Evolutionary conservation across 129 eudicot species (phyloP).

Genomic region (Arctium minus): DNA sequence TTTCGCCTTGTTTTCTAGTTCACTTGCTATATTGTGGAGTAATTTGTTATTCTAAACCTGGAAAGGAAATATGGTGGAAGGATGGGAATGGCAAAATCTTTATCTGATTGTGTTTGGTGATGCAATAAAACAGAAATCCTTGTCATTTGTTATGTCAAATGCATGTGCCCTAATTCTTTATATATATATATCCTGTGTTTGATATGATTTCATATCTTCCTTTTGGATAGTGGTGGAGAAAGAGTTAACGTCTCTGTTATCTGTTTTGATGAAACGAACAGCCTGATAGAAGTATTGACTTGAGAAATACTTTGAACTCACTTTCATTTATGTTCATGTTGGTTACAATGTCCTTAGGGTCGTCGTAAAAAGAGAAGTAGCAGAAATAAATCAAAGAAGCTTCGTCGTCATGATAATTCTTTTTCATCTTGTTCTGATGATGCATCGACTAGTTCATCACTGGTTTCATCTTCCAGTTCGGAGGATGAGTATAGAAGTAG

Average conservation of each 20-base stretch:
- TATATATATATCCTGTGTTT: too few species aligned
- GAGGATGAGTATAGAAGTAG: conserved; percentile 41
- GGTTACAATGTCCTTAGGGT: conserved; percentile 28
- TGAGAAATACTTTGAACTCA: conserved; percentile 3
- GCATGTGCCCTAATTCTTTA: not conserved
- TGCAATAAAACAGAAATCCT: not conserved
- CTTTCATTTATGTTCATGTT: conserved; percentile 7
- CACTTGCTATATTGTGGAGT: not conserved
- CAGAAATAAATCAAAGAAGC: conserved; percentile 56
- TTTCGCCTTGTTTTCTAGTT: not conserved
- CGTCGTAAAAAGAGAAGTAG: conserved; percentile 48
- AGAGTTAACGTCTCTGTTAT: too few species aligned
- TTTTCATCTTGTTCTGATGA: conserved; percentile 43
- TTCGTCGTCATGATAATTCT: conserved; percentile 32
- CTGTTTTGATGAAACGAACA: not conserved
- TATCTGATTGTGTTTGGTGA: not conserved
- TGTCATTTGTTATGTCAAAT: not conserved
- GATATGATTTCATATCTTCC: not conserved
- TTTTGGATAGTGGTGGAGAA: not conserved
- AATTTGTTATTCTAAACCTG: not conserved
- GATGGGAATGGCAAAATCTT: not conserved
- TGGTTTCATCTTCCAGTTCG: conserved; percentile 36
- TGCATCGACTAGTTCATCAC: conserved; percentile 37
- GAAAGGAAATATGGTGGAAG: not conserved
- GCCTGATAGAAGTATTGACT: not conserved